Percentiles rank a stretch among this genome's conserved stretches.
These are phyloP conservation scores for Balansia obtecta DNA, from an alignment of 2,329 filamentous ascomycete species.

Conservation along the genomic window DNA sequence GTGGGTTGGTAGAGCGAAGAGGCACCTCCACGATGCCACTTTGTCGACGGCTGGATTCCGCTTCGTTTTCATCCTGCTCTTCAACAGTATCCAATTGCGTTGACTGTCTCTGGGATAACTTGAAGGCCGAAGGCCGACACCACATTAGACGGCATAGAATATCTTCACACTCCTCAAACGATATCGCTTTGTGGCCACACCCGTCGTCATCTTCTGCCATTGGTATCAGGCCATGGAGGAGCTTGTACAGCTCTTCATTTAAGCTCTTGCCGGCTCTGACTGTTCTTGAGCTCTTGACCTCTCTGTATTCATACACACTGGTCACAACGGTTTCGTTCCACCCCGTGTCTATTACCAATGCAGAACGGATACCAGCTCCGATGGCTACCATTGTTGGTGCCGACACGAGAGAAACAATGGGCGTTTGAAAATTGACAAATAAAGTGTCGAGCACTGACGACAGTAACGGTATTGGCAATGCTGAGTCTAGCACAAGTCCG, in stretches of 20 bases:
- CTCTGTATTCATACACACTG: constrained; percentile 80
- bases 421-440: constrained; percentile 69
- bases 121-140: constrained; percentile 40
- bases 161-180: constrained; percentile 75
- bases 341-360: constrained; percentile 76
- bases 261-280: constrained; percentile 64
- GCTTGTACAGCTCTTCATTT: constrained; percentile 53
- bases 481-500: constrained; percentile 63
- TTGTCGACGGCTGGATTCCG: constrained; percentile 14
- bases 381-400: constrained; percentile 61
- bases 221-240: constrained; percentile 31
- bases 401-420: constrained; percentile 70
- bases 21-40: constrained; percentile 27
- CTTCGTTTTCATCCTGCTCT: constrained; percentile 43
- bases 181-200: constrained; percentile 28
- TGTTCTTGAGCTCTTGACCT: constrained; percentile 58
- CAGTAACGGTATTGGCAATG: constrained; percentile 65
- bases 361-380: constrained; percentile 74
- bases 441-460: constrained; percentile 64
- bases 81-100: constrained; percentile 34
- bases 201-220: constrained; percentile 19
- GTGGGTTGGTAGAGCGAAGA: constrained; percentile 33
- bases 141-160: constrained; percentile 63
- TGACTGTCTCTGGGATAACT: constrained; percentile 24
- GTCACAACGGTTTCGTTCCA: constrained; percentile 86